These are phyloP conservation scores for Leptosphaerulina australis DNA, from an alignment of 2,329 filamentous ascomycete species.

Conservation along the genomic window DNA sequence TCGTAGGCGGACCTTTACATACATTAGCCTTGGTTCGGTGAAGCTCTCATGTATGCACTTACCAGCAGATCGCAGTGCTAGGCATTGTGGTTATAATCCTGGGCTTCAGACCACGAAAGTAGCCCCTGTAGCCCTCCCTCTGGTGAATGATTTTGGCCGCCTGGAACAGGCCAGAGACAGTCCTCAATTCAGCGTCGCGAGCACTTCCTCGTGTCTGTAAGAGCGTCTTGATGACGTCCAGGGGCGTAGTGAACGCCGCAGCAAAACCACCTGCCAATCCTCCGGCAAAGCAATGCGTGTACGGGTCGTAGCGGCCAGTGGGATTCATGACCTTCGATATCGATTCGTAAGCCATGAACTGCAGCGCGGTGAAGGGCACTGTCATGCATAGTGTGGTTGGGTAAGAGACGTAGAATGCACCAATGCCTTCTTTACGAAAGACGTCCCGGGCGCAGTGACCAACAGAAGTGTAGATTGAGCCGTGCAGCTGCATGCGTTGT, in stretches of 20 bases:
- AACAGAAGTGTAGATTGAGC: conserved; percentile 89
- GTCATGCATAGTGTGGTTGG: conserved; percentile 98
- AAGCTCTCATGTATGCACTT: conserved; percentile 36
- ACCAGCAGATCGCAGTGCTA: conserved; percentile 99
- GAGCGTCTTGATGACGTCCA: conserved; percentile 98
- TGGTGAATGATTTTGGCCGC: conserved; percentile 82
- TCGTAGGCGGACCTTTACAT: conserved; percentile 66
- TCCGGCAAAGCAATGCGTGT: conserved; percentile 91
- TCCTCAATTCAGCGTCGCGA: conserved; percentile 77
- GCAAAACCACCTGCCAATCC: conserved; percentile 92
- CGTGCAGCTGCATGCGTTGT: conserved; percentile 98
- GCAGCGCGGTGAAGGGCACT: conserved; percentile 93
- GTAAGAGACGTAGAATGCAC: conserved; percentile 97
- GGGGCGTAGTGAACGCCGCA: conserved; percentile 89
- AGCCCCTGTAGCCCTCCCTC: conserved; percentile 83
- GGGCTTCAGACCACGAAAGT: conserved; percentile 91
- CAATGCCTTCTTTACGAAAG: conserved; percentile 83
- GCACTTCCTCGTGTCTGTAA: conserved; percentile 90
- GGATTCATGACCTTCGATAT: conserved; percentile 94
- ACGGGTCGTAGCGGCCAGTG: conserved; percentile 81
- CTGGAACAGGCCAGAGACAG: conserved; percentile 80
- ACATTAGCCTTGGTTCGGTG: conserved; percentile 15
- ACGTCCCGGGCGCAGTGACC: conserved; percentile 85
- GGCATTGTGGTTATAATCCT: conserved; percentile 96
- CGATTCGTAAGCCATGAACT: conserved; percentile 97